Base-by-base conservation (phyloP, 352 stramenopile species). In the Pythium brachiatum region DNA sequence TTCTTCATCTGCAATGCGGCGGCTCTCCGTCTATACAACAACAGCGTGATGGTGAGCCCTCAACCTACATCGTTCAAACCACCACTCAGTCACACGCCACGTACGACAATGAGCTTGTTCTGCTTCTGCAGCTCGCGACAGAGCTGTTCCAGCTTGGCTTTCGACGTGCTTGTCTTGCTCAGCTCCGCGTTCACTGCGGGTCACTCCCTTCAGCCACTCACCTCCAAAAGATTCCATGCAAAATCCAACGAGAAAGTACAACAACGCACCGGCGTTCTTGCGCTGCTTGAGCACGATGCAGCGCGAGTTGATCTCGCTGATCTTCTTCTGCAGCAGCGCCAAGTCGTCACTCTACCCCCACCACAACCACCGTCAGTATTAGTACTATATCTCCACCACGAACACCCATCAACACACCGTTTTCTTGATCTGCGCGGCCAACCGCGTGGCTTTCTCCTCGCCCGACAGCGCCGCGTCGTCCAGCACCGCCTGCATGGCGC, bases 121-220 rank as follows among this genome's bases (percentile, higher is more conserved):
- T 95, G 86, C 66, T 92, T 92, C 67, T 94, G 84, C 29, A 95
- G 51, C 56, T 94, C 86, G 9, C 86, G 83, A 68, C 86, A 95
- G 9, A 95, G 79, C 39, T 91, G 78, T 53, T 95, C 86, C 38
- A 95, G 64, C 60, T 95, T 95, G 43, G 41, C 31, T 57, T 93
- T 95, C 8, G 84, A 83, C 7, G 72, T 54, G 23, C 66, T 82
- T 5, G 81, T 77, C 68, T 93, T 93, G 27, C 65, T 63, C 34
- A 93, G 60, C 64, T 93, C 82, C 13, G 75, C 75, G 53, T 60
- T 79, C 34, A 83, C 80, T 92, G 39, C 38, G 77, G 20, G 47
- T 41, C 38, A 38, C 2, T 58, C 20, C 9, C 18, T 20, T 26
- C 9, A 44, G 12, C 48, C 44, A 50, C 9, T 29, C n/a, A n/a